Evolutionary conservation across 345 rosid genomes (phyloP).

Genomic region (Corchorus olitorius): DNA sequence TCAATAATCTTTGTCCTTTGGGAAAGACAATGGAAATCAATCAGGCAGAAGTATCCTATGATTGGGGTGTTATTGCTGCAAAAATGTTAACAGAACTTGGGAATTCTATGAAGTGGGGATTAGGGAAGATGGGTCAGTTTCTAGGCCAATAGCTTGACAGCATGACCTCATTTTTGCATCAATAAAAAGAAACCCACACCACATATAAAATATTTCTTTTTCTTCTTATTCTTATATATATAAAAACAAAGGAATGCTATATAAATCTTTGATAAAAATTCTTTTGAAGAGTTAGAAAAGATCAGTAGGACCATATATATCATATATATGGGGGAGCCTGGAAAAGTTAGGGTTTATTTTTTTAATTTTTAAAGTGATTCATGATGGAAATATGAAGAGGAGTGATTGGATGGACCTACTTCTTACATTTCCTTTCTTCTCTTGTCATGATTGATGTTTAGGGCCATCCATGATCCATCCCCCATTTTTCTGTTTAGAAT

Average conservation of each 20-base stretch:
- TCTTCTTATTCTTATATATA: background rate
- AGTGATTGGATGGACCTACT: background rate
- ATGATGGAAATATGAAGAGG: constrained; percentile 11
- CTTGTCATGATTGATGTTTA: constrained; percentile 10
- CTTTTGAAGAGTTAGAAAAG: background rate
- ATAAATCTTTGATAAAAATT: background rate
- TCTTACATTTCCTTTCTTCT: background rate
- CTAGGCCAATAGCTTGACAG: background rate
- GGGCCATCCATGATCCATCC: background rate
- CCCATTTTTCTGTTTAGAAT: background rate
- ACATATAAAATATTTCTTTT: too few relatives aligned
- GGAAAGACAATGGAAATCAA: background rate
- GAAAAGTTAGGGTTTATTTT: background rate
- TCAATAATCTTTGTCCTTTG: background rate
- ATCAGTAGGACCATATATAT: constrained; percentile 3
- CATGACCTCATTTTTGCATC: constrained; percentile 19
- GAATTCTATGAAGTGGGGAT: background rate
- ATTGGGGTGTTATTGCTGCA: constrained; percentile 5
- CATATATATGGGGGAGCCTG: background rate
- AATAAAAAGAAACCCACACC: background rate
- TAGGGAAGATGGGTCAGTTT: constrained; percentile 17
- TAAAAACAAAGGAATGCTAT: background rate
- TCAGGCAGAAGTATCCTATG: background rate
- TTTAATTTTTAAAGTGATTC: background rate
- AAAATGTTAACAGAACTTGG: background rate